Evolutionary conservation across 2,329 filamentous ascomycete genomes (phyloP), one percentile per base, ranked within the genome.

Genomic region (Beauveria rudraprayagi): DNA sequence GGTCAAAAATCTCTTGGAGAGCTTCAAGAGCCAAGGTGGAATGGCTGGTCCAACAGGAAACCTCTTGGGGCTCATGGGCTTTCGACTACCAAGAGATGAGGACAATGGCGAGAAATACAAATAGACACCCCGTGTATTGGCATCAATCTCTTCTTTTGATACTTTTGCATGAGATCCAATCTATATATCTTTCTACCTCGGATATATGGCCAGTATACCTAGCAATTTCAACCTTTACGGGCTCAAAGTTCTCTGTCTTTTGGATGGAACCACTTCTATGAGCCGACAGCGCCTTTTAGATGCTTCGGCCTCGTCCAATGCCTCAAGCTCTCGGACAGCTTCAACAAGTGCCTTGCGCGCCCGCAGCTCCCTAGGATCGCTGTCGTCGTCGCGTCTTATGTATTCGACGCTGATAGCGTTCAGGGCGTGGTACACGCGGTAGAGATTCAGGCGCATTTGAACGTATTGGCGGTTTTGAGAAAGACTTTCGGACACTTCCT

Each of bases 11-110:
- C 78, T 99, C 60, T 78, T 99, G 1, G 91, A 97, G 72, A 93
- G 91, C 67, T 92, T 99, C 75, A 95, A 96, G 70, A 88, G 90
- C 17, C 93, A 97, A 72, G 91, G 80, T 19, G 94, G 94, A 14
- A 84, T 89, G 78, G 81, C 91, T 37, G 94, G 94, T 0, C 94
- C 94, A 1, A 89, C 90, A 2, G 87, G 92, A 1, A 97, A 97
- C 70, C 77, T 99, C 63, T 81, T 99, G 68, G 88, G 87, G 7
- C 83, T 95, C 76, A 89, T 97, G 87, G 92, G 92, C 0, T 78
- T 97, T 65, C 81, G 84, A 46, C 78, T 97, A 62, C 93, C 93
- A 0, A 81, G 89, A 63, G 91, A 96, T 68, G 91, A 93, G 63
- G 86, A 83, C 28, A 81, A 84, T 41, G 76, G 75, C 1, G 71